Conservation (phyloP, 2,329 filamentous ascomycete genomes). For the Rachicladosporium sp. region DNA sequence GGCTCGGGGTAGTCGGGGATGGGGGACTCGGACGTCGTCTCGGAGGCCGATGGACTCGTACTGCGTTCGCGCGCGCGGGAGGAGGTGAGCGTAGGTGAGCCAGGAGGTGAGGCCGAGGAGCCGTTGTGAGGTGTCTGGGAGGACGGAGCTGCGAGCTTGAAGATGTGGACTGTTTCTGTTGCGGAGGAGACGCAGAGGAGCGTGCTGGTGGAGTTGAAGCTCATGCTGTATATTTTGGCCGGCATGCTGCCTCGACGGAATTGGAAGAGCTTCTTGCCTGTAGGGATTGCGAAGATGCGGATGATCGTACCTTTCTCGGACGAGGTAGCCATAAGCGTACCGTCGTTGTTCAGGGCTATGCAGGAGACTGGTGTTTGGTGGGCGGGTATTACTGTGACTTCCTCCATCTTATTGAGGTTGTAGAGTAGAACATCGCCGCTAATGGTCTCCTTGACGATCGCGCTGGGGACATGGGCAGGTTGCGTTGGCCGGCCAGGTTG, state of each 20-base stretch:
- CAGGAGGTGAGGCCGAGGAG: slow-evolving; percentile 14
- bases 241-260: slow-evolving; percentile 93
- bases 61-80: slow-evolving; percentile 24
- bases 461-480: slow-evolving; percentile 77
- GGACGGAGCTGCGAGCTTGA: slow-evolving; percentile 53
- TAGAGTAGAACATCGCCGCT: slow-evolving; percentile 89
- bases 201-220: slow-evolving; percentile 89
- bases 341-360: slow-evolving; percentile 84
- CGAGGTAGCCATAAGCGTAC: slow-evolving; percentile 80
- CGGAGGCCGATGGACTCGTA: slow-evolving; percentile 24
- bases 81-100: slow-evolving; percentile 15
- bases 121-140: slow-evolving; percentile 15
- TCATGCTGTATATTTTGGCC: slow-evolving; percentile 95
- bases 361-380: slow-evolving; percentile 84
- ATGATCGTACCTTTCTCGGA: slow-evolving; percentile 98
- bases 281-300: slow-evolving; percentile 83
- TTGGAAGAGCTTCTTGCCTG: slow-evolving; percentile 90
- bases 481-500: slow-evolving; percentile 26
- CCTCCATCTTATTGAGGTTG: slow-evolving; percentile 77
- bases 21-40: slow-evolving; percentile 18
- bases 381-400: slow-evolving; percentile 89
- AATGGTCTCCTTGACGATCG: slow-evolving; percentile 56
- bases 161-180: slow-evolving; percentile 93
- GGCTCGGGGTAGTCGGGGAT: slow-evolving; percentile 28
- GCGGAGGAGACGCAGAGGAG: slow-evolving; percentile 91